phyloP scores from a whole-genome alignment of 805 yeast species.

The Ogataea nitratoaversa region DNA sequence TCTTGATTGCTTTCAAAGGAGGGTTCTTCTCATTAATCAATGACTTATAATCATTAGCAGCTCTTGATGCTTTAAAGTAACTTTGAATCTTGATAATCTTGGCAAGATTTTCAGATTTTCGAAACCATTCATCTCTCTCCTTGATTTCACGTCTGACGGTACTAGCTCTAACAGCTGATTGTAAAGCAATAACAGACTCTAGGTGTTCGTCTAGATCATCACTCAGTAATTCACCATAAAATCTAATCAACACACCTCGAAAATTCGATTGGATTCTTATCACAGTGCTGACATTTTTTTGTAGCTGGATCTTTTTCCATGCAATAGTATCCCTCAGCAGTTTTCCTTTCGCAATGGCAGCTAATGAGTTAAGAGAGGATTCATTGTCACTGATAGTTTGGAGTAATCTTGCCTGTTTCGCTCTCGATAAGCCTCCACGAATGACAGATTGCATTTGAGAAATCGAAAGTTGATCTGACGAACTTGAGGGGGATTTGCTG shows the following conservation, averaged over 20 bases:
- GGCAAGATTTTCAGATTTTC: conserved; percentile 41
- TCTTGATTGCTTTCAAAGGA: conserved; percentile 67
- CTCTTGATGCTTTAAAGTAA: conserved; percentile 59
- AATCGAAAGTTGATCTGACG: too few species aligned
- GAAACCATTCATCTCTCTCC: conserved; percentile 45
- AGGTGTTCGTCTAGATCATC: conserved; percentile 49
- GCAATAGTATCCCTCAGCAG: conserved; percentile 30
- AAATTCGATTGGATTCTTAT: conserved; percentile 51
- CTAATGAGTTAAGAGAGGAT: conserved; percentile 32
- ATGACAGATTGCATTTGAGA: conserved; percentile 25
- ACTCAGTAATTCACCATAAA: conserved; percentile 46
- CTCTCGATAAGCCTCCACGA: conserved; percentile 43
- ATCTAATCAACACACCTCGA: conserved; percentile 62
- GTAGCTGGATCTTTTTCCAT: conserved; percentile 14
- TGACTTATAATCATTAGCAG: conserved; percentile 69
- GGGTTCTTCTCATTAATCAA: conserved; percentile 71
- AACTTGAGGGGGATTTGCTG: too few species aligned
- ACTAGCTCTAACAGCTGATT: conserved; percentile 50
- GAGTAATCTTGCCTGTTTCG: conserved; percentile 37
- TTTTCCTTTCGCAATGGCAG: conserved; percentile 43
- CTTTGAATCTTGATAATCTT: conserved; percentile 73
- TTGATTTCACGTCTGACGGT: conserved; percentile 34
- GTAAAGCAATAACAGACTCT: conserved; percentile 41
- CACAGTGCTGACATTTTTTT: conserved; percentile 26
- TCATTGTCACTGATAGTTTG: conserved; percentile 40